phyloP scores from a whole-genome alignment of 2,329 filamentous ascomycete species.

The Penicillium oxalicum region DNA sequence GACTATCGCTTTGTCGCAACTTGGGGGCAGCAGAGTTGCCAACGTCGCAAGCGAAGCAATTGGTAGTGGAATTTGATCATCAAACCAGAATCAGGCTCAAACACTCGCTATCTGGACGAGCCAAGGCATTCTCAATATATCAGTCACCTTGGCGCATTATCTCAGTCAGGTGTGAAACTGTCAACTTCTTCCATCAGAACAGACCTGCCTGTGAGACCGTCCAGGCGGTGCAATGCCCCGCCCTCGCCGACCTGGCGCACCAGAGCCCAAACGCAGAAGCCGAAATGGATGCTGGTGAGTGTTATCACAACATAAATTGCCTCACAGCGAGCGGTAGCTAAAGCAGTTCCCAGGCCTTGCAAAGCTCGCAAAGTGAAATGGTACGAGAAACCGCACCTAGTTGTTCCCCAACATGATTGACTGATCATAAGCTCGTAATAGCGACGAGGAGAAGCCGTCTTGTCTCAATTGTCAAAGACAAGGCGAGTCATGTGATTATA shows the following conservation, averaged over 20 bases:
- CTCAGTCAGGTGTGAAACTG: no score
- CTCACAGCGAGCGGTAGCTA: background rate
- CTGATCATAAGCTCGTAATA: slow-evolving; percentile 19
- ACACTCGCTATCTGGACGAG: slow-evolving; percentile 7
- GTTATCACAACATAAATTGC: background rate
- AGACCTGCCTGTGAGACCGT: background rate
- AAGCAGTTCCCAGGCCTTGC: slow-evolving; percentile 56
- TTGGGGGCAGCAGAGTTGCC: slow-evolving; percentile 27
- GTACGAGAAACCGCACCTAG: slow-evolving; percentile 28
- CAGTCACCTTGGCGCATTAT: no score
- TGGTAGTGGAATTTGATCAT: background rate
- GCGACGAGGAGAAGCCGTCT: slow-evolving; percentile 66
- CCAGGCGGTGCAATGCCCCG: slow-evolving; percentile 50
- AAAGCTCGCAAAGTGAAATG: slow-evolving; percentile 77
- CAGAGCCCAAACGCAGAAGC: slow-evolving; percentile 61
- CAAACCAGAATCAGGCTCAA: background rate
- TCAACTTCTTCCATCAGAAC: no score
- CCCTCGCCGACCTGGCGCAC: slow-evolving; percentile 57
- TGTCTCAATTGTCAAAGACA: slow-evolving; percentile 69
- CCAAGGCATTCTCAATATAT: slow-evolving; percentile 13
- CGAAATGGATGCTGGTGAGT: slow-evolving; percentile 63
- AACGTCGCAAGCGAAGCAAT: slow-evolving; percentile 22
- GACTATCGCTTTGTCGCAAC: slow-evolving; percentile 34
- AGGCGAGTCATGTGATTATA: slow-evolving; percentile 72
- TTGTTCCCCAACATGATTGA: background rate